Percentiles rank a stretch among this genome's conserved stretches.
These are phyloP conservation scores for Penicillium soppii DNA, from an alignment of 495 filamentous ascomycete genomes.

Conservation along the genomic window DNA sequence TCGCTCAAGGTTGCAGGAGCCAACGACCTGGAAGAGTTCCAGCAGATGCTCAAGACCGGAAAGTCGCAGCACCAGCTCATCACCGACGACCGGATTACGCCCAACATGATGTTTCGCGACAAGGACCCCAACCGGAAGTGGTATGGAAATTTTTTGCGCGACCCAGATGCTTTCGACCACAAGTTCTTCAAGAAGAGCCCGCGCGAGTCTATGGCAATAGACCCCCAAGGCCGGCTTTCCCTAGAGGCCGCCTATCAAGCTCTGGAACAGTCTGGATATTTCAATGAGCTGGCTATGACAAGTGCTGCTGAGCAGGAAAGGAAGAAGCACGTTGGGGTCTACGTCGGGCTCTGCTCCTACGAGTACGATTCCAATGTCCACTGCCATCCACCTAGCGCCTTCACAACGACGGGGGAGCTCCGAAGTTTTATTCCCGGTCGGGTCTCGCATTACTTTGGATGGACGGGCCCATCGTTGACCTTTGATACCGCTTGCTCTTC, in stretches of 20 bases:
- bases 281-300: constrained; percentile 13
- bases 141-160: constrained; percentile 8
- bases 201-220: constrained; percentile 46
- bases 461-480: constrained; percentile 29
- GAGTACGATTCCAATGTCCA: constrained; percentile 36
- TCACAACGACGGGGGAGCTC: constrained; percentile 24
- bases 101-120: constrained; percentile 35
- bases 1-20: constrained; percentile 49
- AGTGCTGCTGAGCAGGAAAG: no score
- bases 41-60: constrained; percentile 37
- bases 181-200: constrained; percentile 50
- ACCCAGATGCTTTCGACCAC: constrained; percentile 49
- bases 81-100: constrained; percentile 31
- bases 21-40: constrained; percentile 45
- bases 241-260: constrained; percentile 51
- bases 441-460: constrained; percentile 28
- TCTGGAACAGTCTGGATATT: constrained; percentile 42
- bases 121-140: no score
- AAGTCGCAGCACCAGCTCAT: constrained; percentile 44
- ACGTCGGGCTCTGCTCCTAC: constrained; percentile 25
- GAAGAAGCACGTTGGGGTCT: constrained; percentile 30
- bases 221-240: constrained; percentile 51
- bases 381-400: constrained; percentile 30
- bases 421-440: neutral
- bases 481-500: constrained; percentile 36